Conservation (phyloP, 2,329 filamentous ascomycete species). For the Paecilomyces fulvus region DNA sequence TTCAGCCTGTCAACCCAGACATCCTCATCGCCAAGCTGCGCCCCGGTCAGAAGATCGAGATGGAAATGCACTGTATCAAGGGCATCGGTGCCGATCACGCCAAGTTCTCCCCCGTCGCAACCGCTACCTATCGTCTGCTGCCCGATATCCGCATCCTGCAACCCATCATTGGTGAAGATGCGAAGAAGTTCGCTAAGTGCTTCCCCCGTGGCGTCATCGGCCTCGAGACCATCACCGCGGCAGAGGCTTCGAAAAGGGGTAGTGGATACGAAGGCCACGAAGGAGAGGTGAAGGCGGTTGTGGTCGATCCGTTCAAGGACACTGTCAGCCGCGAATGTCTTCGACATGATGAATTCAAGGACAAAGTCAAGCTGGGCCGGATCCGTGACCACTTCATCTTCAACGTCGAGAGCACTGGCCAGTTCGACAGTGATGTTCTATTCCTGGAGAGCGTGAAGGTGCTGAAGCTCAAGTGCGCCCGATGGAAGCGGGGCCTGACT, state of each 20-base stretch:
- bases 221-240: conserved; percentile 60
- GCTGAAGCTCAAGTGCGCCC: conserved; percentile 70
- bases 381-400: conserved; percentile 96
- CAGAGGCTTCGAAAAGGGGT: conserved; percentile 53
- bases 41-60: conserved; percentile 76
- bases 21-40: conserved; percentile 92
- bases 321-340: conserved; percentile 91
- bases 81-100: conserved; percentile 90
- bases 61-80: conserved; percentile 90
- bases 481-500: conserved; percentile 37
- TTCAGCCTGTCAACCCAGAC: conserved; percentile 76
- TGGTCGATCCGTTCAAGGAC: conserved; percentile 81
- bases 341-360: conserved; percentile 85
- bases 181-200: conserved; percentile 80
- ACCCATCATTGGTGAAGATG: conserved; percentile 80
- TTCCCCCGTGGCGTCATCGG: conserved; percentile 84
- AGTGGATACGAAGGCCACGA: conserved; percentile 64
- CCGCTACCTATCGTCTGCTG: conserved; percentile 83
- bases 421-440: conserved; percentile 87
- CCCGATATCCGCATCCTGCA: conserved; percentile 75
- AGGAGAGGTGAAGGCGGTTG: conserved; percentile 80
- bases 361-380: conserved; percentile 87
- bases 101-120: conserved; percentile 94
- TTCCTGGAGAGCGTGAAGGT: conserved; percentile 84
- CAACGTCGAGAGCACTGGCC: conserved; percentile 86